A percentile compares a stretch with the other conserved stretches of the same genome.
Evolutionary conservation across 2,329 filamentous ascomycete species (phyloP).

Genomic region (Aspergillus chevalieri): DNA sequence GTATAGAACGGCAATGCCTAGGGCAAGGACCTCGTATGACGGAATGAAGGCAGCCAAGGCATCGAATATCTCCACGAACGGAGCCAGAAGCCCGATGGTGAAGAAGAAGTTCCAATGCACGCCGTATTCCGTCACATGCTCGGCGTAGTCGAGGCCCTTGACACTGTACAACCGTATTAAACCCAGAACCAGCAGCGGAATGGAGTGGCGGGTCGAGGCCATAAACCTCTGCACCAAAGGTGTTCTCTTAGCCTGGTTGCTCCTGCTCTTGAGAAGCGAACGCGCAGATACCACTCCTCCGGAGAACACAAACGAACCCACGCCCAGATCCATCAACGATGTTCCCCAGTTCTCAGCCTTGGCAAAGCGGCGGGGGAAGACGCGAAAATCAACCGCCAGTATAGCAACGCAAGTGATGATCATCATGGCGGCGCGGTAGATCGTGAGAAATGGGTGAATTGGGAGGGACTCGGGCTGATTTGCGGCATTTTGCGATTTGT

Average conservation of each 20-base stretch:
- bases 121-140: conserved; percentile 95
- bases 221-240: conserved; percentile 53
- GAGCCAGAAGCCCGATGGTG: conserved; percentile 80
- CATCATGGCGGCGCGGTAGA: conserved; percentile 87
- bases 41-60: conserved; percentile 63
- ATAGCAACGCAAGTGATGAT: conserved; percentile 84
- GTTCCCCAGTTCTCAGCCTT: conserved; percentile 99
- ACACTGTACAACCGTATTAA: conserved; percentile 77
- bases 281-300: conserved; percentile 85
- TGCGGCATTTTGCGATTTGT: conserved; percentile 11
- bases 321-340: conserved; percentile 96
- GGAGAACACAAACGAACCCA: conserved; percentile 95
- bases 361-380: conserved; percentile 90
- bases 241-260: conserved; percentile 40
- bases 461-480: conserved; percentile 53
- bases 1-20: conserved; percentile 64
- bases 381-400: conserved; percentile 88
- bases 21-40: conserved; percentile 68
- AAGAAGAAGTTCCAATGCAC: conserved; percentile 99
- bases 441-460: conserved; percentile 85
- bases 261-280: conserved; percentile 64
- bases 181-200: conserved; percentile 76
- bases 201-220: conserved; percentile 67
- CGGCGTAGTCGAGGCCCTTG: conserved; percentile 91
- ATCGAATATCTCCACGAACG: conserved; percentile 80